These are phyloP conservation scores for Ceratobasidium sp. DNA, from an alignment of 1,284 basidiomycete species.

Conservation along the genomic window DNA sequence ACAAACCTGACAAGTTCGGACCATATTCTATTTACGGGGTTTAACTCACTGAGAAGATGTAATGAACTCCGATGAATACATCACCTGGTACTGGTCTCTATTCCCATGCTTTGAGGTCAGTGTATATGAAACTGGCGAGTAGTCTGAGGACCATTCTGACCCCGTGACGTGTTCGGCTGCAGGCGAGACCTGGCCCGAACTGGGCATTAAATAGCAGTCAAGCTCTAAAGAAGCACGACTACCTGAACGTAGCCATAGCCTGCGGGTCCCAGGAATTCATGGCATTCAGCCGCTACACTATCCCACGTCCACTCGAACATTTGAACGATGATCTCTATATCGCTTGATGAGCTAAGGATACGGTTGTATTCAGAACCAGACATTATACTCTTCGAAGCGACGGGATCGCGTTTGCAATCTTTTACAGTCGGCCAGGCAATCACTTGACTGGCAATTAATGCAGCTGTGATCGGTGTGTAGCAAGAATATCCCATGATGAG, in stretches of 20 bases:
- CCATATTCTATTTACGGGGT: constrained; percentile 40
- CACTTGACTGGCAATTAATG: not conserved
- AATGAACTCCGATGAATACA: not conserved
- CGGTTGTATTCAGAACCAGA: not conserved
- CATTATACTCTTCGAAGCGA: not conserved
- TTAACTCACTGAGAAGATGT: not conserved
- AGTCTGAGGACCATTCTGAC: constrained; percentile 45
- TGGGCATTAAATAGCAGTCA: not conserved
- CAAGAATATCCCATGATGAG: not conserved
- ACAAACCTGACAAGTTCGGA: constrained; percentile 31
- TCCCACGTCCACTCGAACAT: constrained; percentile 64
- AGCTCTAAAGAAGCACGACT: not conserved
- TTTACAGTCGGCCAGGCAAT: not conserved
- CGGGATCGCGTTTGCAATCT: not conserved
- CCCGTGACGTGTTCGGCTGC: constrained; percentile 42
- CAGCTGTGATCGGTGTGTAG: not conserved
- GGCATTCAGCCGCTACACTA: constrained; percentile 69
- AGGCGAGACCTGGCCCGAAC: constrained; percentile 16
- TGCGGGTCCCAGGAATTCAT: constrained; percentile 67
- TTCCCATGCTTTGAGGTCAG: constrained; percentile 44
- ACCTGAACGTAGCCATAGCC: constrained; percentile 72
- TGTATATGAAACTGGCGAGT: constrained; percentile 44
- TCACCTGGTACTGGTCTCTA: constrained; percentile 41
- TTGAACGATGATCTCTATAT: constrained; percentile 58
- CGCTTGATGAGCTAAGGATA: not conserved